Evolutionary conservation across 768 basidiomycete species (phyloP).

Genomic region (Punctularia strigosozonata): DNA sequence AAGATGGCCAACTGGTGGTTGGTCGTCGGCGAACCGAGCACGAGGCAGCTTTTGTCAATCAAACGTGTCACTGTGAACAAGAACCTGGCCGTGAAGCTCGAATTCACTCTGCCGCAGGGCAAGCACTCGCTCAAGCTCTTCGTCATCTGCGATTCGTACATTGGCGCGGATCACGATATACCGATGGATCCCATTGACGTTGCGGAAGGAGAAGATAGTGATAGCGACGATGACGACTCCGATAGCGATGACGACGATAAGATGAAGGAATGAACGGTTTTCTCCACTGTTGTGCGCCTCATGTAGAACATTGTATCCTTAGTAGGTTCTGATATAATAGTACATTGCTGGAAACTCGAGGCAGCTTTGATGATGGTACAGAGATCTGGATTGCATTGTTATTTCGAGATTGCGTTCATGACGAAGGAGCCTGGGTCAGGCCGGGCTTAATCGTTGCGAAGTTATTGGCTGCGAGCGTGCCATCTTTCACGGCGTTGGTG

Average conservation of each 20-base stretch:
- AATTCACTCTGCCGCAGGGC: constrained; percentile 83
- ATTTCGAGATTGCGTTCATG: too few relatives aligned
- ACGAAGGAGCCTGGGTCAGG: too few relatives aligned
- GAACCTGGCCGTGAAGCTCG: constrained; percentile 71
- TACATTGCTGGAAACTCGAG: too few relatives aligned
- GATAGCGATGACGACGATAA: constrained; percentile 60
- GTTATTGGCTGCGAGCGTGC: constrained; percentile 4
- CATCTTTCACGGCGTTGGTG: constrained; percentile 17
- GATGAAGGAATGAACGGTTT: constrained; percentile 33
- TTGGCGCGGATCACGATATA: constrained; percentile 89
- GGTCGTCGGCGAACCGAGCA: constrained; percentile 76
- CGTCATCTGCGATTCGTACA: constrained; percentile 87
- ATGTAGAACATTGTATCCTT: too few relatives aligned
- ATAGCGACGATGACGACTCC: constrained; percentile 68
- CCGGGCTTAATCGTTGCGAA: too few relatives aligned
- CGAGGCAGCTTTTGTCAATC: constrained; percentile 75
- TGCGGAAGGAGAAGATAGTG: constrained; percentile 83
- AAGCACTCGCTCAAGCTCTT: constrained; percentile 73
- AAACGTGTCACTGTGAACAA: constrained; percentile 78
- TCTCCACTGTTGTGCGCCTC: not conserved
- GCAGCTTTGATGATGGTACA: too few relatives aligned
- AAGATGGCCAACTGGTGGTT: constrained; percentile 98
- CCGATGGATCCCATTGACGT: constrained; percentile 74
- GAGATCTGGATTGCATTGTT: too few relatives aligned
- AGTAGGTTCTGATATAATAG: too few relatives aligned